Conservation (phyloP, 768 basidiomycete species). For the Fomitopsis pulvina region DNA sequence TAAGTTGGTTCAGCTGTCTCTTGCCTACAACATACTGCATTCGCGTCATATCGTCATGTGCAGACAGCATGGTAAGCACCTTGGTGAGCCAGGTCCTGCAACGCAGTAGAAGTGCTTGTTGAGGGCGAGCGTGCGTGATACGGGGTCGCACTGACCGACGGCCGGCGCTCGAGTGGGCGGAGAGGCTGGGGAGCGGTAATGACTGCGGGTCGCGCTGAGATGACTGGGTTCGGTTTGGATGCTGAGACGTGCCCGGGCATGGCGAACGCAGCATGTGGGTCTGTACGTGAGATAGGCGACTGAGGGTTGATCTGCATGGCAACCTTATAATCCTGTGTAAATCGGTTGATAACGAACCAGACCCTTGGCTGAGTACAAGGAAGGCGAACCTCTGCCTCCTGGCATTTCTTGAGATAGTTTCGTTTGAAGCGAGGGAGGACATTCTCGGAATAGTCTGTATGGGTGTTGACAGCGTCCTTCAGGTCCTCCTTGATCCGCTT, state of each 20-base stretch:
- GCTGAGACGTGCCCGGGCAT: conserved; percentile 21
- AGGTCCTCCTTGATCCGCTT: conserved; percentile 89
- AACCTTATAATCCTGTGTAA: conserved; percentile 58
- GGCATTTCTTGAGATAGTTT: conserved; percentile 76
- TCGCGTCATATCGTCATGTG: background rate
- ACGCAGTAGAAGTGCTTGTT: conserved; percentile 52
- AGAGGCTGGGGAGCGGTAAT: conserved; percentile 71
- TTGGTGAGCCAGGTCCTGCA: conserved; percentile 86
- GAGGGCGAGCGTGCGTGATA: conserved; percentile 73
- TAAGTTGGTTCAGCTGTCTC: conserved; percentile 79
- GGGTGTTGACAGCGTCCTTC: conserved; percentile 68
- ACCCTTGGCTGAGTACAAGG: background rate
- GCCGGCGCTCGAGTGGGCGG: conserved; percentile 67
- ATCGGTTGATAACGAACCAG: background rate
- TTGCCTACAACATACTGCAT: conserved; percentile 30
- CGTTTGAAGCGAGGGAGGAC: conserved; percentile 77
- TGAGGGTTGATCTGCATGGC: conserved; percentile 29
- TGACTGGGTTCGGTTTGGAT: conserved; percentile 39
- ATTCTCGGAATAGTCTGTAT: conserved; percentile 76
- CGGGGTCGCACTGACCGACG: conserved; percentile 50
- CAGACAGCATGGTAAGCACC: conserved; percentile 30
- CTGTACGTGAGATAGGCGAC: conserved; percentile 21
- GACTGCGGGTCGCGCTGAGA: conserved; percentile 46
- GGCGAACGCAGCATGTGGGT: conserved; percentile 25
- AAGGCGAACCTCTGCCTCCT: conserved; percentile 68